Base-by-base conservation (phyloP, 805 yeast genomes). In the Schwanniomyces vanrijiae region DNA sequence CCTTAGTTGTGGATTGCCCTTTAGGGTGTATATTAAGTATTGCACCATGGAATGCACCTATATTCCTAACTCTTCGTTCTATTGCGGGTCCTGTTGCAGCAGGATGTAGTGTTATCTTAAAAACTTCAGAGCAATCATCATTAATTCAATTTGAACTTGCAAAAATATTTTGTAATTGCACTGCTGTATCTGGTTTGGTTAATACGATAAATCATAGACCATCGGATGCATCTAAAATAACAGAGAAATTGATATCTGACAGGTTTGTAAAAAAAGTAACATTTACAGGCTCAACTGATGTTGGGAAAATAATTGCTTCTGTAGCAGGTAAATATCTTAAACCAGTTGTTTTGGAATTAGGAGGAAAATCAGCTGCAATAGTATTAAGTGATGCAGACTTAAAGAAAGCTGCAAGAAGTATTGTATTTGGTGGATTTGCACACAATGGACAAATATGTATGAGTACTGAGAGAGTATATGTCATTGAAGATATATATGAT, bases 41-140 rank as follows among this genome's bases (percentile, higher is more conserved):
- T 2, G 63, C 78, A 2, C 73, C 81, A 0, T 76, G 80, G 80
- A 76, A 76, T 56, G 79, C 78, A 1, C 79, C 81, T 2, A 68
- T 69, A 0, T 60, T 73, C 11, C 56, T 76, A 33, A 58, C 69
- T 13, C 60, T 64, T 11, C 59, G 80, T 44, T 59, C 77, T 1
- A 62, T 76, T 4, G 51, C 63, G 16, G 74, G 75, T 4, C 81
- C 80, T 1, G 57, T 76, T 45, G 73, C 73, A 34, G 80, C 80
- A 8, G 80, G 80, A 1, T 75, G 80, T 51, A 73, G 78, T 0
- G 79, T 76, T 9, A 54, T 76, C 18, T 48, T 66, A 31, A 75
- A 75, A 47, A 60, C 77, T 1, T 60, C 73, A 13, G 78, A 75
- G 41, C 60, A 68, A 43, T 60, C 77, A 3, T 68, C 79, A 0